Evolutionary conservation across 1,284 basidiomycete species (phyloP).

Genomic region (Bjerkandera adusta): DNA sequence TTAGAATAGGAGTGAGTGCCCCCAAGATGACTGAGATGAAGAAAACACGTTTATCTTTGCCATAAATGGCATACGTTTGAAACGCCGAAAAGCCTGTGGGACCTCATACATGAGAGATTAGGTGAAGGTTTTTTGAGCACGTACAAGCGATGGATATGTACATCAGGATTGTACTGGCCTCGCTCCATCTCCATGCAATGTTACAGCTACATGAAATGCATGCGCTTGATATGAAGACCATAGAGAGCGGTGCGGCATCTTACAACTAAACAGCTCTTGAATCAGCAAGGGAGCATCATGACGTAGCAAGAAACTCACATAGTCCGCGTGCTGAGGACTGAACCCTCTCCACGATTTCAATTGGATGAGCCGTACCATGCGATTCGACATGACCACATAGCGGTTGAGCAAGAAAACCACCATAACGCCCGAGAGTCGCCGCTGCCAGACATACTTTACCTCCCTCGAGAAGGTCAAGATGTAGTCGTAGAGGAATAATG

Average conservation of each 20-base stretch:
- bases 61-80: slow-evolving; percentile 21
- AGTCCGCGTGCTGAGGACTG: slow-evolving; percentile 11
- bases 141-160: slow-evolving; percentile 17
- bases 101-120: too few relatives aligned
- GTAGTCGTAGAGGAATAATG: slow-evolving; percentile 17
- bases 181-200: slow-evolving; percentile 12
- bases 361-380: slow-evolving; percentile 17
- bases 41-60: slow-evolving; percentile 14
- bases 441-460: slow-evolving; percentile 19
- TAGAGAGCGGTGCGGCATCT: too few relatives aligned
- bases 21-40: slow-evolving; percentile 14
- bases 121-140: too few relatives aligned
- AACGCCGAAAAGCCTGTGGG: slow-evolving; percentile 18
- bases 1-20: slow-evolving; percentile 14
- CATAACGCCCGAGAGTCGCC: slow-evolving; percentile 19
- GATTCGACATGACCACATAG: slow-evolving; percentile 19
- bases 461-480: slow-evolving; percentile 20
- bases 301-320: too few relatives aligned
- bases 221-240: too few relatives aligned
- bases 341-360: slow-evolving; percentile 15
- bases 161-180: slow-evolving; percentile 11
- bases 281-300: too few relatives aligned
- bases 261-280: too few relatives aligned
- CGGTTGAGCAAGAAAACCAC: slow-evolving; percentile 21
- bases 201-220: slow-evolving; percentile 10